Conservation (phyloP, 2,329 filamentous ascomycete species). For the Westerdykella ornata region DNA sequence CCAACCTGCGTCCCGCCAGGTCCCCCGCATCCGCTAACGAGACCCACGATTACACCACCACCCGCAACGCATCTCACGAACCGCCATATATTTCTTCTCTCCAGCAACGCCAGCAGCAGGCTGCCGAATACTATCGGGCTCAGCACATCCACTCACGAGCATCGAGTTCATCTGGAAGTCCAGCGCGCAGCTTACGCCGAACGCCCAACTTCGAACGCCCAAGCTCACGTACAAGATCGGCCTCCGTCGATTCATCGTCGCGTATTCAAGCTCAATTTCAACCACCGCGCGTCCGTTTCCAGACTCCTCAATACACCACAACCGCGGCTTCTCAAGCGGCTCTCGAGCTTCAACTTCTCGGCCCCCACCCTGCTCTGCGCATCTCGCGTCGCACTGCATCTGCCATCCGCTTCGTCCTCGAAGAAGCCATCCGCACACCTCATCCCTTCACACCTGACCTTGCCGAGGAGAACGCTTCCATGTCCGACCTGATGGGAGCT, state of each 20-base stretch:
- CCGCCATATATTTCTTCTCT: conserved; percentile 33
- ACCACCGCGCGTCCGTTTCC: conserved; percentile 32
- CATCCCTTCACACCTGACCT: conserved; percentile 76
- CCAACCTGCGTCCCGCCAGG: conserved; percentile 23
- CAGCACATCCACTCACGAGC: conserved; percentile 41
- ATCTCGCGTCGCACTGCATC: conserved; percentile 80
- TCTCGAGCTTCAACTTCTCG: conserved; percentile 17
- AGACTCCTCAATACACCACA: conserved; percentile 12
- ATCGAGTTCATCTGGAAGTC: conserved; percentile 49
- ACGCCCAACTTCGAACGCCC: conserved; percentile 46
- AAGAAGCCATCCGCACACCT: conserved; percentile 80
- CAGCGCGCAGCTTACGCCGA: conserved; percentile 47
- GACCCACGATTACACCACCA: conserved; percentile 32
- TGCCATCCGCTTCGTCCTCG: conserved; percentile 85
- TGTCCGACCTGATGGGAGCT: conserved; percentile 72
- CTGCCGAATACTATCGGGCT: conserved; percentile 29
- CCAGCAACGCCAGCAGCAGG: conserved; percentile 41
- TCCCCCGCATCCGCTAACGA: conserved; percentile 29
- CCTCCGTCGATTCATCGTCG: conserved; percentile 40
- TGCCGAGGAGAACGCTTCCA: conserved; percentile 81
- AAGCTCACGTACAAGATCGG: conserved; percentile 38
- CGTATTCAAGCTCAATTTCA: conserved; percentile 7
- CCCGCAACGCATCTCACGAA: conserved; percentile 21
- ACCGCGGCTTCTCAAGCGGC: conserved; percentile 11
- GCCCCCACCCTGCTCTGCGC: conserved; percentile 52